Evolutionary conservation across 441 rosid genomes (phyloP).

Genomic region (California macrophylla): DNA sequence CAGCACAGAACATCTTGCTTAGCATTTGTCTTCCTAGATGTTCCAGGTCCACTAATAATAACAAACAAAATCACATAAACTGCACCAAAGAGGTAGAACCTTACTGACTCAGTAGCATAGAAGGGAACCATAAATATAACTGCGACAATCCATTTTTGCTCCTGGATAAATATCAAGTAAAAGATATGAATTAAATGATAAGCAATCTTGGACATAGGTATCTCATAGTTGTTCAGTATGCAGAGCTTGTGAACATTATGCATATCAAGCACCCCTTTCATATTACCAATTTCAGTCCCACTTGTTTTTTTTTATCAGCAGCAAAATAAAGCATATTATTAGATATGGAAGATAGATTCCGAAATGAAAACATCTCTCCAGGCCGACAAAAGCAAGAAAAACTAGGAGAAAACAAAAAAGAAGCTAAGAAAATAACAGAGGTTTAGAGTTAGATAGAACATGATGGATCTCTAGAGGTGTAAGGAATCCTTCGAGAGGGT

Average conservation of each 20-base stretch:
- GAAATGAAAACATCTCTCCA: no score
- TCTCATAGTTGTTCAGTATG: background rate
- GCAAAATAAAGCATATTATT: no score
- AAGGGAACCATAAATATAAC: constrained; percentile 82
- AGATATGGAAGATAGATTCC: no score
- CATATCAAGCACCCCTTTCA: constrained; percentile 1
- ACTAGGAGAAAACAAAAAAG: no score
- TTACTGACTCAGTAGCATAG: constrained; percentile 77
- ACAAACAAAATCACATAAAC: background rate
- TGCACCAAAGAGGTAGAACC: constrained; percentile 17
- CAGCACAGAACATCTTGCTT: background rate
- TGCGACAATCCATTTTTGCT: constrained; percentile 80
- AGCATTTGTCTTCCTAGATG: background rate
- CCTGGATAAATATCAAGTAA: constrained; percentile 31
- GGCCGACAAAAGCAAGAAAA: no score
- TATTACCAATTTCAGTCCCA: background rate
- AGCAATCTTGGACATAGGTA: background rate
- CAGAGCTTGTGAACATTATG: background rate
- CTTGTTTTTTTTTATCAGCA: no score
- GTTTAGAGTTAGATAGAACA: no score
- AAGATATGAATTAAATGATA: background rate
- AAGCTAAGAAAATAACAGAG: no score
- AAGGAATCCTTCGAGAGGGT: no score
- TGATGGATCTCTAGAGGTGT: no score
- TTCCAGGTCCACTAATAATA: background rate